These are phyloP conservation scores for Chytriomyces sp. DNA, from an alignment of 192 early-diverging fungal genomes.

Conservation along the genomic window DNA sequence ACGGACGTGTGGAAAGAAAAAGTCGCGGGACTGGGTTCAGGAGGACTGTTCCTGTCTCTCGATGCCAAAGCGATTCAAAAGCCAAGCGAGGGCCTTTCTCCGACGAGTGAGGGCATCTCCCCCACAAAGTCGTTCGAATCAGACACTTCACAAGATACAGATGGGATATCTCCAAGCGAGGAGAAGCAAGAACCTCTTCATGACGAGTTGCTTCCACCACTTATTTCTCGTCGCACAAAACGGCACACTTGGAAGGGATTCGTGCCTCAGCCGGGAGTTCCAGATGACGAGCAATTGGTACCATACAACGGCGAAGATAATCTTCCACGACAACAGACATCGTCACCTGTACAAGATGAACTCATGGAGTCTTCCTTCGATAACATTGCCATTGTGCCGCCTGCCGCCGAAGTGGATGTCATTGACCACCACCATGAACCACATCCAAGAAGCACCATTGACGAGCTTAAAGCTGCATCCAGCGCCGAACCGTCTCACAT, in stretches of 20 bases:
- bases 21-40: constrained; percentile 2
- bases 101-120: neutral
- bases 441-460: neutral
- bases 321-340: neutral
- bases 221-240: constrained; percentile 1
- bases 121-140: neutral
- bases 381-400: neutral
- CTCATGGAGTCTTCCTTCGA: neutral
- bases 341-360: neutral
- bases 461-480: neutral
- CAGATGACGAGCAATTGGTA: neutral
- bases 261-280: neutral
- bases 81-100: neutral
- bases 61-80: neutral
- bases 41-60: constrained; percentile 17
- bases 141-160: neutral
- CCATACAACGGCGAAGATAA: neutral
- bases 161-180: neutral
- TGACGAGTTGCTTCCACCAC: neutral
- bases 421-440: neutral
- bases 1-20: constrained; percentile 5
- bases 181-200: neutral
- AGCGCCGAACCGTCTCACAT: neutral
- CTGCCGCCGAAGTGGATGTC: neutral
- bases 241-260: constrained; percentile 7